Base-by-base conservation (phyloP, 1,139 yeast species). In the Torulaspora pretoriensis region DNA sequence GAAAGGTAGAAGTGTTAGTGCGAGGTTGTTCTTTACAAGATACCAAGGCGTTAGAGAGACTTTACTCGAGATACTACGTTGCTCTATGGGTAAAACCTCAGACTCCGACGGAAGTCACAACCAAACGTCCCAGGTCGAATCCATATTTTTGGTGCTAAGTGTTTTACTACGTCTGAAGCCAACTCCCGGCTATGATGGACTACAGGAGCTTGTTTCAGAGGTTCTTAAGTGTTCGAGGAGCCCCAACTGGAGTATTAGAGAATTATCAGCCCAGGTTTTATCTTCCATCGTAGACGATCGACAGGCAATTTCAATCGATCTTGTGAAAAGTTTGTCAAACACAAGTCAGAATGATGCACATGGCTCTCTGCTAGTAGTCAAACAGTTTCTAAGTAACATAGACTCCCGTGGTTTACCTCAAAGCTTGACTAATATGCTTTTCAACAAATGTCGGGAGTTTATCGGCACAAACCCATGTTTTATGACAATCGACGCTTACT, bases 181-280 rank as follows among this genome's bases (percentile, higher is more conserved):
- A 14, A 75, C 80, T 0, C 73, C 76, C 10, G 80, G 77, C 0
- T 75, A 73, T 47, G 71, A 68, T 37, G 80, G 77, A 0, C 60
- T 83, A 40, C 67, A 67, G 12, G 76, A 70, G 8, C 82, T 84
- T 54, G 63, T 68, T 39, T 71, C 71, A 0, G 61, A 75, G 17
- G 66, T 86, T 12, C 50, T 69, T 13, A 51, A 59, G 2, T 77
- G 83, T 49, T 63, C 85, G 33, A 66, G 68, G 1, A 73, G 79
- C 51, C 68, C 66, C 38, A 70, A 74, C 45, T 90, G 96, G 96
- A 88, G 87, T 56, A 74, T 90, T 2, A 74, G 98, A 49, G 96
- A 89, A 60, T 77, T 86, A 76, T 83, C 95, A 0, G 88, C 96
- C 0, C 72, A 83, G 59, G 77, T 89, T 3, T 59, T 87, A 1